These are phyloP conservation scores for Paxillus involutus DNA, from an alignment of 768 basidiomycete genomes.

Conservation along the genomic window DNA sequence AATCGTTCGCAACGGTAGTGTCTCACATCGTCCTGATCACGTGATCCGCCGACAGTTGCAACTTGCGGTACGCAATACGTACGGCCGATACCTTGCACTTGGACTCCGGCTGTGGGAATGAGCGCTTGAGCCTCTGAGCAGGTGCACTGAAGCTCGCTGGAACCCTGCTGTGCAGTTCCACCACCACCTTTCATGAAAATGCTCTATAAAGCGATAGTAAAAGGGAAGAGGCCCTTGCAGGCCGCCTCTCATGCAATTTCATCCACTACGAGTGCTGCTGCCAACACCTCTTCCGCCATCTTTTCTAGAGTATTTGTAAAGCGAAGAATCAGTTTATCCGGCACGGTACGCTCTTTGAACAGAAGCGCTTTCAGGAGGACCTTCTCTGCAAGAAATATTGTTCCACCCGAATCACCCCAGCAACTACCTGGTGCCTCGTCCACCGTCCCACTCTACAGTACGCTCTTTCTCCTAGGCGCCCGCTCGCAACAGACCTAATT, in stretches of 20 bases:
- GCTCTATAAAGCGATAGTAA: conserved; percentile 32
- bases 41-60: neutral
- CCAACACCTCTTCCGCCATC: conserved; percentile 32
- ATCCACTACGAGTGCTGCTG: conserved; percentile 28
- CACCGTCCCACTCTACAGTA: conserved; percentile 51
- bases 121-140: no score
- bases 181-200: conserved; percentile 24
- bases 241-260: conserved; percentile 45
- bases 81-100: no score
- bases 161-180: conserved; percentile 4
- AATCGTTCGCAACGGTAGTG: no score
- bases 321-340: conserved; percentile 30
- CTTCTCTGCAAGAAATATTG: conserved; percentile 21
- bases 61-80: no score
- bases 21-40: no score
- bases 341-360: conserved; percentile 30
- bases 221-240: conserved; percentile 54
- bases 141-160: neutral
- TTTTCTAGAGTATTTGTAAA: conserved; percentile 33
- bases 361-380: conserved; percentile 24
- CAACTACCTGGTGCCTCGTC: conserved; percentile 36
- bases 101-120: no score
- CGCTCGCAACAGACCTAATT: conserved; percentile 8
- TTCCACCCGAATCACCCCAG: conserved; percentile 43
- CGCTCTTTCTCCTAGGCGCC: neutral